Evolutionary conservation across 2,329 filamentous ascomycete species (phyloP).

Genomic region (Akanthomyces dipterigenus): DNA sequence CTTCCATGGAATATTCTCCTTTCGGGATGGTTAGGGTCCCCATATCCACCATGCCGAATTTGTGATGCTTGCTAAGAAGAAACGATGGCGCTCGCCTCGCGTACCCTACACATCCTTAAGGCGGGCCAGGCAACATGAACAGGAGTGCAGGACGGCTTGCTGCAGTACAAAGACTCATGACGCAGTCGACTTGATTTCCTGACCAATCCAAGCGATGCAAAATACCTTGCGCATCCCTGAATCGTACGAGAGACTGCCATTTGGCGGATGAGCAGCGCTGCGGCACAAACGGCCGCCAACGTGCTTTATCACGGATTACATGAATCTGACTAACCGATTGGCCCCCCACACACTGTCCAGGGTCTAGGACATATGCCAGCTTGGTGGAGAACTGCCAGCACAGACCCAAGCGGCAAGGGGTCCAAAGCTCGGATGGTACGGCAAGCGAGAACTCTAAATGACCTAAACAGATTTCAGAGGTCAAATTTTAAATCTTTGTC

Average conservation of each 20-base stretch:
- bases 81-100: neutral
- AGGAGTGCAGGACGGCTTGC: too few species aligned
- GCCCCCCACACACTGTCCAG: neutral
- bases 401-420: too few species aligned
- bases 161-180: too few species aligned
- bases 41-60: constrained; percentile 1
- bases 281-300: neutral
- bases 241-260: too few species aligned
- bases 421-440: neutral
- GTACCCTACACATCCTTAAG: too few species aligned
- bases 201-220: too few species aligned
- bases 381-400: neutral
- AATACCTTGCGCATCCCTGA: too few species aligned
- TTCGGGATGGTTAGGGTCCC: neutral
- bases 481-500: too few species aligned
- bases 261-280: neutral
- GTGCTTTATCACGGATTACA: constrained; percentile 10
- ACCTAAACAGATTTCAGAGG: too few species aligned
- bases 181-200: too few species aligned
- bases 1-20: neutral
- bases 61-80: neutral
- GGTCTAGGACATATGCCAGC: neutral
- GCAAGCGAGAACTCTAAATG: neutral
- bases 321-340: constrained; percentile 11
- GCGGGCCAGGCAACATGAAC: neutral